These are phyloP conservation scores for Stylonectria norvegica DNA, from an alignment of 2,329 filamentous ascomycete species.

Conservation along the genomic window DNA sequence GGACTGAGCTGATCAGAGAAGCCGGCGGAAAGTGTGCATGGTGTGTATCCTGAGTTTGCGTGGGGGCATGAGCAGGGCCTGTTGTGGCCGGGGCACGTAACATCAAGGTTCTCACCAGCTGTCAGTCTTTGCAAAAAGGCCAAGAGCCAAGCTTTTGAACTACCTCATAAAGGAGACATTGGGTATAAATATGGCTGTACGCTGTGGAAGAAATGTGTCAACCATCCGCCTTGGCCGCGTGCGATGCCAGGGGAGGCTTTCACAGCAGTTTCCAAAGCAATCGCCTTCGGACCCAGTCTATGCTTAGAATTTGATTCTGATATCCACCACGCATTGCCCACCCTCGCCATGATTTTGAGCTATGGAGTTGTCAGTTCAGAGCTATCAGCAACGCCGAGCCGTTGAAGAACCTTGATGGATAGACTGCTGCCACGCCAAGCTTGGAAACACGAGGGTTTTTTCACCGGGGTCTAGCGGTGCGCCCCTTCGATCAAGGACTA, in stretches of 20 bases:
- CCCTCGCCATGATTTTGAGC: neutral
- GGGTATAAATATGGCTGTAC: neutral
- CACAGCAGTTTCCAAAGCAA: neutral
- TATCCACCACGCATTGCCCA: constrained; percentile 3
- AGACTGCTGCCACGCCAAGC: constrained; percentile 9
- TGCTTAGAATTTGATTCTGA: neutral
- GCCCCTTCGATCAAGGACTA: neutral
- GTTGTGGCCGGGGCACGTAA: too few species aligned
- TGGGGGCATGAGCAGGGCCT: constrained; percentile 2
- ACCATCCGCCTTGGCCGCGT: too few species aligned
- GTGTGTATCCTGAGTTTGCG: neutral
- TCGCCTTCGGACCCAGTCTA: neutral
- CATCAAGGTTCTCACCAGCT: constrained; percentile 11
- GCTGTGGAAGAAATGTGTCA: constrained; percentile 1
- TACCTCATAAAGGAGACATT: neutral
- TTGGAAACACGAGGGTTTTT: too few species aligned
- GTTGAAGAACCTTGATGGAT: constrained; percentile 24
- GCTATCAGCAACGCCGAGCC: constrained; percentile 1
- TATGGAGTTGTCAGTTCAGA: constrained; percentile 7
- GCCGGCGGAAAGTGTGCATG: too few species aligned
- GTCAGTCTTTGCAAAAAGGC: constrained; percentile 1
- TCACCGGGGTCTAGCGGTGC: neutral
- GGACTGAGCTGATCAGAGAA: too few species aligned
- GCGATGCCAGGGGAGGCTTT: neutral
- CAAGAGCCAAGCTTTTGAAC: constrained; percentile 3